Percentiles rank a stretch among this genome's conserved stretches.
phyloP scores from a whole-genome alignment of 768 basidiomycete species.

The Mycena rosella region DNA sequence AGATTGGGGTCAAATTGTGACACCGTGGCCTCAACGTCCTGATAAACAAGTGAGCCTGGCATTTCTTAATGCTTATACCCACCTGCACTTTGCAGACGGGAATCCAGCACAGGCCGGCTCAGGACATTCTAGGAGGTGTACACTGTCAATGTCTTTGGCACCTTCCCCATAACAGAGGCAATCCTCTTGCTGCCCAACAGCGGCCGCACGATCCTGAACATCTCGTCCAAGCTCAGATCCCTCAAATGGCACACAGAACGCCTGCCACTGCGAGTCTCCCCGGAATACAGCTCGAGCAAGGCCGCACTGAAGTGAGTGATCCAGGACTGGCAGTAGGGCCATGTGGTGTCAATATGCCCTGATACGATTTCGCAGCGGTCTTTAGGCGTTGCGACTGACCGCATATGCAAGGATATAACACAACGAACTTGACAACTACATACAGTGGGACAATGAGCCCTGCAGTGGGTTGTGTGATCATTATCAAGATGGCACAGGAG shows the following conservation, averaged over 20 bases:
- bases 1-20: too few relatives aligned
- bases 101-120: neutral
- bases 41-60: slow-evolving; percentile 25
- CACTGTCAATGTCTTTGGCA: slow-evolving; percentile 30
- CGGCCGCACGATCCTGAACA: slow-evolving; percentile 28
- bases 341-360: neutral
- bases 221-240: slow-evolving; percentile 21
- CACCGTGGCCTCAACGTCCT: slow-evolving; percentile 10
- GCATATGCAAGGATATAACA: neutral
- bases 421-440: neutral
- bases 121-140: slow-evolving; percentile 1
- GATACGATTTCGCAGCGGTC: neutral
- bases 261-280: neutral
- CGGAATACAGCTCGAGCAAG: slow-evolving; percentile 26
- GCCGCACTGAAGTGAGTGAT: slow-evolving; percentile 31
- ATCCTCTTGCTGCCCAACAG: slow-evolving; percentile 16
- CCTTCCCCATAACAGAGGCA: slow-evolving; percentile 14
- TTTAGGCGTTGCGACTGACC: neutral
- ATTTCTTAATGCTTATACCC: too few relatives aligned
- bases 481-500: neutral
- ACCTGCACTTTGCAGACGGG: neutral
- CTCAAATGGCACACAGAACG: neutral
- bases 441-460: neutral
- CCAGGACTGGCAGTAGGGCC: slow-evolving; percentile 20
- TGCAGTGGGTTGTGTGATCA: neutral